These are phyloP conservation scores for Naumovozyma baii DNA, from an alignment of 805 yeast genomes.

Conservation along the genomic window DNA sequence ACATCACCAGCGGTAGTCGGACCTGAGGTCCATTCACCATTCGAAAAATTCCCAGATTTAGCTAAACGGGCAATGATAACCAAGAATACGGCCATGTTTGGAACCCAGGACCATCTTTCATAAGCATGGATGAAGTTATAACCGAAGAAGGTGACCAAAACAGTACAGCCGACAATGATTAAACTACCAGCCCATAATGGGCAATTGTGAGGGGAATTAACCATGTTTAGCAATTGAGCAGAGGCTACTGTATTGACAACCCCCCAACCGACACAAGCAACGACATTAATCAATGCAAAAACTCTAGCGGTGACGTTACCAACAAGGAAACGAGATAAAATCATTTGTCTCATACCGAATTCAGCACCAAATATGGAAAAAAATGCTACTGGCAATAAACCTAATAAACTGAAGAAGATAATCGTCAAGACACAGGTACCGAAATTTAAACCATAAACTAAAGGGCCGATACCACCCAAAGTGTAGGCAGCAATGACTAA, in stretches of 20 bases:
- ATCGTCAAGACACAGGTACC: slow-evolving; percentile 61
- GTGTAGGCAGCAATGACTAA: slow-evolving; percentile 77
- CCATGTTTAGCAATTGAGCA: slow-evolving; percentile 71
- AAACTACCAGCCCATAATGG: slow-evolving; percentile 92
- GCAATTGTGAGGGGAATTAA: slow-evolving; percentile 47
- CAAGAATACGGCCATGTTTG: slow-evolving; percentile 61
- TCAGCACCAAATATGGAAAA: slow-evolving; percentile 76
- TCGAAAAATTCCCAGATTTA: slow-evolving; percentile 52
- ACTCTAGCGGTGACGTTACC: slow-evolving; percentile 72
- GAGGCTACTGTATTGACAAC: slow-evolving; percentile 85
- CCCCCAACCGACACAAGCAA: slow-evolving; percentile 94
- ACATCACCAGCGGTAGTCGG: slow-evolving; percentile 63
- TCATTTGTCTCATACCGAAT: slow-evolving; percentile 83
- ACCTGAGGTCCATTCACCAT: slow-evolving; percentile 47
- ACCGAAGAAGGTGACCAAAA: slow-evolving; percentile 72
- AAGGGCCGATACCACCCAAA: slow-evolving; percentile 61
- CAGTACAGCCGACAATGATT: slow-evolving; percentile 56
- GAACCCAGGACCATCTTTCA: slow-evolving; percentile 85
- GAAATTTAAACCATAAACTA: slow-evolving; percentile 59
- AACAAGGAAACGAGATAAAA: slow-evolving; percentile 63
- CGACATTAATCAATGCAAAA: slow-evolving; percentile 63
- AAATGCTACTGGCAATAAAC: slow-evolving; percentile 71
- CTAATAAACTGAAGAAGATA: slow-evolving; percentile 64
- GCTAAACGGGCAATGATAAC: slow-evolving; percentile 72
- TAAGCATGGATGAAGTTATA: slow-evolving; percentile 71